A percentile compares a stretch with the other conserved stretches of the same genome.
phyloP scores from a whole-genome alignment of 345 rosid genomes.

The Eucalyptus pauciflora region DNA sequence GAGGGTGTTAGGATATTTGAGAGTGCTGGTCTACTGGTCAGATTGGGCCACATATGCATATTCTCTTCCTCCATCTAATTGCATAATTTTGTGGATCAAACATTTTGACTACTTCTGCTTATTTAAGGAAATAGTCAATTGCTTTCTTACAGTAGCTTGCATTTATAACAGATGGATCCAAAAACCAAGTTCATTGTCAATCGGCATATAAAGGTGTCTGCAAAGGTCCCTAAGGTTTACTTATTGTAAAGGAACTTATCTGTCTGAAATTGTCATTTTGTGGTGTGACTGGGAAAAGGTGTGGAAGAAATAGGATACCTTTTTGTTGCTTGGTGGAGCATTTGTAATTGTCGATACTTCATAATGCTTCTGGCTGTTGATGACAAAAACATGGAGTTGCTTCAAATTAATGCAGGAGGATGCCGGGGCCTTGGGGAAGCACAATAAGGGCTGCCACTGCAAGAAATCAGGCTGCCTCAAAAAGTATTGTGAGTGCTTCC shows the following conservation, averaged over 20 bases:
- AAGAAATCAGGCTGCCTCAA: slow-evolving; percentile 98
- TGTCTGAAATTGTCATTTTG: background rate
- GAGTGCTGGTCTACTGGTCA: background rate
- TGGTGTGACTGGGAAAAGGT: background rate
- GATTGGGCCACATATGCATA: background rate
- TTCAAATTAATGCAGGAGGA: slow-evolving; percentile 53
- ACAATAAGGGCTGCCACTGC: slow-evolving; percentile 99
- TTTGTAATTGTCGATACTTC: background rate
- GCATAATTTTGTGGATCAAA: background rate
- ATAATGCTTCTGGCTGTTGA: background rate
- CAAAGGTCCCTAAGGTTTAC: background rate
- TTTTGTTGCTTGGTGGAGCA: background rate
- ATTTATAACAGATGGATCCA: background rate
- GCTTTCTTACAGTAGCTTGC: background rate
- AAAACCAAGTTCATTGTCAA: background rate
- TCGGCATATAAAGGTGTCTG: background rate
- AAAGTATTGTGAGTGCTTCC: slow-evolving; percentile 98
- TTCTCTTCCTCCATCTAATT: background rate
- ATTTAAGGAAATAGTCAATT: background rate
- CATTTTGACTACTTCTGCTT: background rate
- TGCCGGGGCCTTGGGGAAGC: slow-evolving; percentile 72
- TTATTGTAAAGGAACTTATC: background rate
- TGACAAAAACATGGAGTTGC: background rate
- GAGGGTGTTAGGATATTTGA: background rate
- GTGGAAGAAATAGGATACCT: background rate